Evolutionary conservation across 148 eudicot species (phyloP).

Genomic region (Chenopodium berlandieri): DNA sequence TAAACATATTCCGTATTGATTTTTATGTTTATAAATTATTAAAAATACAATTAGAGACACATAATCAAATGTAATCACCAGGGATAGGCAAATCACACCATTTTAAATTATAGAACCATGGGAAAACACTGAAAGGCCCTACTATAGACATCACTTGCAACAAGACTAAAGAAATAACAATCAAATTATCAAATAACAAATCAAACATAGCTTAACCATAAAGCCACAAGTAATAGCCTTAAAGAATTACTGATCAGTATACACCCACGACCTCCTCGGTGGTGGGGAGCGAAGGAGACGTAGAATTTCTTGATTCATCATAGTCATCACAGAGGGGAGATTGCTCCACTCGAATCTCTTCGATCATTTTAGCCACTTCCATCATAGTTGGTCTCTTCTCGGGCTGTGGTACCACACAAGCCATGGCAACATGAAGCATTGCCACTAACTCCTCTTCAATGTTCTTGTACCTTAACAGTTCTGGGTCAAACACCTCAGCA

Average conservation of each 20-base stretch:
- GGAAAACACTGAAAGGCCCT: not conserved
- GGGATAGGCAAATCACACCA: not conserved
- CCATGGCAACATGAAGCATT: slow-evolving; percentile 91
- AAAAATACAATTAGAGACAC: not conserved
- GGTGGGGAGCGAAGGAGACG: slow-evolving; percentile 76
- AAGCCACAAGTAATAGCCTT: slow-evolving; percentile 24
- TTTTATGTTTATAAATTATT: too few relatives aligned
- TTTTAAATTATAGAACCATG: not conserved
- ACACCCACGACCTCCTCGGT: slow-evolving; percentile 57
- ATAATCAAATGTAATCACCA: not conserved
- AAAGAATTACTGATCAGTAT: slow-evolving; percentile 23
- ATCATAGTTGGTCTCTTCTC: slow-evolving; percentile 88
- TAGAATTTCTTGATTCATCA: slow-evolving; percentile 79
- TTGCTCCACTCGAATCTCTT: slow-evolving; percentile 86
- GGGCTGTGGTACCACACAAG: slow-evolving; percentile 63
- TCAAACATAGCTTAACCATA: slow-evolving; percentile 13
- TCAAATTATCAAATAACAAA: slow-evolving; percentile 24
- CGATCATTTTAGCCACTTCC: slow-evolving; percentile 76
- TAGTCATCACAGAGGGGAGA: slow-evolving; percentile 88
- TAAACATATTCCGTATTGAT: too few relatives aligned
- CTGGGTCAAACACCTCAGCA: slow-evolving; percentile 86
- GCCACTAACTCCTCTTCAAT: slow-evolving; percentile 90
- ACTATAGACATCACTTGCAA: slow-evolving; percentile 35
- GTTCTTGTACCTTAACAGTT: slow-evolving; percentile 88
- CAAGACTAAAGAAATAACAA: slow-evolving; percentile 27